These are phyloP conservation scores for Amauroascus verrucosus DNA, from an alignment of 2,329 filamentous ascomycete species.

Conservation along the genomic window DNA sequence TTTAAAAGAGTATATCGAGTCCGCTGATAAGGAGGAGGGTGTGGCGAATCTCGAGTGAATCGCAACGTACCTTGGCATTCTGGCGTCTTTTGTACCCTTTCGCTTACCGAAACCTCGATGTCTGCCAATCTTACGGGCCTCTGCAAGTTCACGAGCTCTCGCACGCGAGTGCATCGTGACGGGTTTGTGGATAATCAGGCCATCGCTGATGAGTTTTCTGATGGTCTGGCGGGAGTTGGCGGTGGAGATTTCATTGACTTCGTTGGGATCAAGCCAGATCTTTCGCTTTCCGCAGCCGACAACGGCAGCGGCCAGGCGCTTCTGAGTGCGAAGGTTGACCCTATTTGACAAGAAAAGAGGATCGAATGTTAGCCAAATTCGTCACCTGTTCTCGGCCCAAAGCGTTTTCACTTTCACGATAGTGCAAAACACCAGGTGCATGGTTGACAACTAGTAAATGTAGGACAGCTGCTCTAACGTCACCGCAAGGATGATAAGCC, in stretches of 20 bases:
- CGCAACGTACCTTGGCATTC: conserved; percentile 87
- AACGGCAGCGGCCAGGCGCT: conserved; percentile 98
- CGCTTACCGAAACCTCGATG: conserved; percentile 99
- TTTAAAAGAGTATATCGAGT: conserved; percentile 4
- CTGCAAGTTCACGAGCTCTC: conserved; percentile 89
- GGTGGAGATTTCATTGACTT: conserved; percentile 98
- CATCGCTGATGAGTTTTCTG: conserved; percentile 99
- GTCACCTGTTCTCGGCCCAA: too few species aligned
- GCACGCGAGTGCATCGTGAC: conserved; percentile 99
- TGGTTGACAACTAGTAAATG: not conserved
- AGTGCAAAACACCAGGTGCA: not conserved
- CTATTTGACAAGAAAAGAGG: conserved; percentile 41
- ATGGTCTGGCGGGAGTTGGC: conserved; percentile 99
- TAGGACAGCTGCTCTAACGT: not conserved
- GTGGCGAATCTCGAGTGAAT: not conserved
- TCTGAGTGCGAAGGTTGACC: conserved; percentile 99
- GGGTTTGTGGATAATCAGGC: conserved; percentile 99
- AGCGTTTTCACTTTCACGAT: not conserved
- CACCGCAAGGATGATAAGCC: not conserved
- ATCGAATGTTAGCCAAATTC: conserved; percentile 20
- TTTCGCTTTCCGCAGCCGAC: conserved; percentile 99
- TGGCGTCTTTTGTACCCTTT: conserved; percentile 99
- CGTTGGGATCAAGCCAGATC: conserved; percentile 99
- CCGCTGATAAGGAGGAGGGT: too few species aligned
- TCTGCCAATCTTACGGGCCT: conserved; percentile 86